These are phyloP conservation scores for Plenodomus tracheiphilus DNA, from an alignment of 2,329 filamentous ascomycete species.

Conservation along the genomic window DNA sequence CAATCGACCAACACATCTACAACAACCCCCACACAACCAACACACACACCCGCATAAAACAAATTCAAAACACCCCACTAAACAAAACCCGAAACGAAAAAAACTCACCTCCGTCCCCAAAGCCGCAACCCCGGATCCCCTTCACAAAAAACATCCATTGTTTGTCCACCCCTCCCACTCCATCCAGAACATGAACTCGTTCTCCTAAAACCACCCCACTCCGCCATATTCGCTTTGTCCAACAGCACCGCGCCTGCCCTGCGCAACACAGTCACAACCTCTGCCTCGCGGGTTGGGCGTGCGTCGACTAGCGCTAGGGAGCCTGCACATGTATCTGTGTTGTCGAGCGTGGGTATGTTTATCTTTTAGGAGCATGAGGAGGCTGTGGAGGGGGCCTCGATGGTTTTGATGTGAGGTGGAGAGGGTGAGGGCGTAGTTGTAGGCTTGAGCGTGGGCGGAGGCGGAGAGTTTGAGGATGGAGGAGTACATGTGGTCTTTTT, in stretches of 20 bases:
- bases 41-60: not conserved
- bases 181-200: slow-evolving; percentile 61
- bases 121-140: slow-evolving; percentile 55
- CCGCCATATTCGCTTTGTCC: slow-evolving; percentile 64
- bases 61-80: too few species aligned
- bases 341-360: slow-evolving; percentile 57
- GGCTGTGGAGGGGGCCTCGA: slow-evolving; percentile 62
- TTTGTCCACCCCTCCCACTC: slow-evolving; percentile 64
- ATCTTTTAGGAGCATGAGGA: slow-evolving; percentile 65
- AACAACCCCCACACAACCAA: not conserved
- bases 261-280: slow-evolving; percentile 59
- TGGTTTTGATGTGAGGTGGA: slow-evolving; percentile 47
- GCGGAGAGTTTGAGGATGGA: not conserved
- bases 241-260: slow-evolving; percentile 63
- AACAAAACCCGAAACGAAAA: not conserved
- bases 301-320: slow-evolving; percentile 63
- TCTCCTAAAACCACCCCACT: slow-evolving; percentile 64
- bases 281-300: slow-evolving; percentile 58
- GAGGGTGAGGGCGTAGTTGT: slow-evolving; percentile 52
- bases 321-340: slow-evolving; percentile 49
- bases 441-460: not conserved
- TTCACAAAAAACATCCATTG: slow-evolving; percentile 60
- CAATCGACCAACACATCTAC: slow-evolving; percentile 17
- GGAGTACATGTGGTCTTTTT: not conserved
- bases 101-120: slow-evolving; percentile 58